Percentiles rank a stretch among this genome's conserved stretches.
These are phyloP conservation scores for Bocquillonia castaneifolia DNA, from an alignment of 441 rosid species.

Conservation along the genomic window DNA sequence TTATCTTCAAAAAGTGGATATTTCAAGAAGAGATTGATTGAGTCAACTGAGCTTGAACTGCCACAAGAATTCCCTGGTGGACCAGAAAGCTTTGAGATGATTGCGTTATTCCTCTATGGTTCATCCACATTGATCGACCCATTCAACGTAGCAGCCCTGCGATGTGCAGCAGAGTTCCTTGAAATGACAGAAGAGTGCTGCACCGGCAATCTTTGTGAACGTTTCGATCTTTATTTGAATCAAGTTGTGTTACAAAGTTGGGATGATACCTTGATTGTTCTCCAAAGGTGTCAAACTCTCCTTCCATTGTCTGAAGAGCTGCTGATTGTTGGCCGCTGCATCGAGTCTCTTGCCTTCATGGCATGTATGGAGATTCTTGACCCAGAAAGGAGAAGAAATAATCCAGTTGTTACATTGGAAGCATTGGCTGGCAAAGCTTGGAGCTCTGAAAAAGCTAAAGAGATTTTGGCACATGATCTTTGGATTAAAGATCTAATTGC, in stretches of 20 bases:
- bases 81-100: slow-evolving; percentile 64
- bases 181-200: slow-evolving; percentile 63
- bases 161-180: slow-evolving; percentile 71
- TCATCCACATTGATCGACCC: slow-evolving; percentile 60
- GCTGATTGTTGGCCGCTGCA: slow-evolving; percentile 69
- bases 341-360: slow-evolving; percentile 77
- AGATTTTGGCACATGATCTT: slow-evolving; percentile 42
- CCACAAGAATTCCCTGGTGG: slow-evolving; percentile 72
- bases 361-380: slow-evolving; percentile 90
- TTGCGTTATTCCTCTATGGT: slow-evolving; percentile 54
- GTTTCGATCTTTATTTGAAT: slow-evolving; percentile 67
- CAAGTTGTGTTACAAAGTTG: slow-evolving; percentile 75
- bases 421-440: slow-evolving; percentile 46
- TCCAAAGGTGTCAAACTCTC: slow-evolving; percentile 56
- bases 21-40: slow-evolving; percentile 44
- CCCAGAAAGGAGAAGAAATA: slow-evolving; percentile 57
- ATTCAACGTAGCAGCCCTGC: slow-evolving; percentile 56
- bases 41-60: slow-evolving; percentile 45
- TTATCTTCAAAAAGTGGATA: slow-evolving; percentile 64
- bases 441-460: slow-evolving; percentile 44
- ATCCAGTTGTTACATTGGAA: slow-evolving; percentile 49
- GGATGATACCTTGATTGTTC: slow-evolving; percentile 70
- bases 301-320: slow-evolving; percentile 67
- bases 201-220: slow-evolving; percentile 56
- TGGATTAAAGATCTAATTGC: slow-evolving; percentile 76